Base-by-base conservation (phyloP, 2,329 filamentous ascomycete species). In the Arachnopeziza araneosa region DNA sequence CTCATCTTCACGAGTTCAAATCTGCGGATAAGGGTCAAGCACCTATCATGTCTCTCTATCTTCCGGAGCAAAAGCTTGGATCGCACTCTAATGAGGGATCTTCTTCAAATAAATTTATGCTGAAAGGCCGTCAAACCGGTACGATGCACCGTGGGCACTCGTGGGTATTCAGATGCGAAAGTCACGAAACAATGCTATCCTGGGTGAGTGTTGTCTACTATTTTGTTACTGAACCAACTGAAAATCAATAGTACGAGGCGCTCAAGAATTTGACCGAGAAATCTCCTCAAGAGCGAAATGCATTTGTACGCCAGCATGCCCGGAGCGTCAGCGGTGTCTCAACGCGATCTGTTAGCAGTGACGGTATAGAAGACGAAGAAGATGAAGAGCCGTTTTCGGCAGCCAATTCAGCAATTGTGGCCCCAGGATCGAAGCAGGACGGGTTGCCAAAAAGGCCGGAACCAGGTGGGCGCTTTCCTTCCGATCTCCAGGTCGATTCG, bases 1-100 rank as follows among this genome's bases (percentile, higher is more conserved):
- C 95, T 59, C 95, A 99, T 76, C 83, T 99, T 23, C 95, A 99
- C 77, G 95, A 99, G 76, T 99, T 98, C 83, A 97, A 96, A 74
- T 96, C 92, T n/a, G 91, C 92, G 66, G 93, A 98, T 76, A 93
- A 93, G 73, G 89, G 84, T 61, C 91, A 95, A 75, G 88, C 90
- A 49, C 95, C 95, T 0, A 85, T 98, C 72, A 97, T 99, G 93
- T 98, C 95, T 50, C 81, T 99, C 59, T 96, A 95, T 72, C 83
- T 99, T 26, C 90, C 90, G 7, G 95, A 98, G 68, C 95, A 98
- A 76, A 97, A 96, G 73, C 82, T 99, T 60, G 95, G 95, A 48
- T 96, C 93, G 44, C 92, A 96, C 72, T 97, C 93, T 10, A 83
- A 86, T 62, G 85, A 86, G 61, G 87, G 85, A 54, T 93, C 91